Evolutionary conservation across 768 basidiomycete genomes (phyloP).

Genomic region (Mycena vitilis): DNA sequence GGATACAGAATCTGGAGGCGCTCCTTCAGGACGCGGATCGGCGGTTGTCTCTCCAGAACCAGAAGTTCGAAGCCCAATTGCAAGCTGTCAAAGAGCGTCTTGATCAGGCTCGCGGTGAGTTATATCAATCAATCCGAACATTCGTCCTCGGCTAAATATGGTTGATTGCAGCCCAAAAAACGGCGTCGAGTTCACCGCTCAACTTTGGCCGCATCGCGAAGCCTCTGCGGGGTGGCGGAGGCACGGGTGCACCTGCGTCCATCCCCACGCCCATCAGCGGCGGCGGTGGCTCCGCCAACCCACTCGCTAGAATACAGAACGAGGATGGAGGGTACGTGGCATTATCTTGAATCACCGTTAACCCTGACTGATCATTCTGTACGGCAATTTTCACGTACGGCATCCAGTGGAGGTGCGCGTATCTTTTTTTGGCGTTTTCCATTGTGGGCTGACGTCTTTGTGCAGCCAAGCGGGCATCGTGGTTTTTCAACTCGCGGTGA

Average conservation of each 20-base stretch:
- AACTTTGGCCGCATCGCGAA: conserved; percentile 97
- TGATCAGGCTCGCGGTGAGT: conserved; percentile 90
- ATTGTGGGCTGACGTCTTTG: conserved; percentile 36
- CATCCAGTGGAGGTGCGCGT: conserved; percentile 53
- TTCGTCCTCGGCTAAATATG: conserved; percentile 26
- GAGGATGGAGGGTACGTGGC: conserved; percentile 78
- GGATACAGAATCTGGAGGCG: conserved; percentile 96
- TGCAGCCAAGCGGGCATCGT: conserved; percentile 89
- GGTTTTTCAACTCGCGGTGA: conserved; percentile 92
- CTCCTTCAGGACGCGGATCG: conserved; percentile 95
- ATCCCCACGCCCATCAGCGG: conserved; percentile 55
- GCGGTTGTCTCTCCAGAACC: conserved; percentile 90
- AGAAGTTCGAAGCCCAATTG: conserved; percentile 94
- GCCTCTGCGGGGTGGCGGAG: conserved; percentile 94
- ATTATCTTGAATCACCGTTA: conserved; percentile 35
- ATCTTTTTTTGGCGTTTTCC: conserved; percentile 38
- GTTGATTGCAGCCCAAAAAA: conserved; percentile 75
- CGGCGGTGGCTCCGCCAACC: conserved; percentile 66
- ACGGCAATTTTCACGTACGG: conserved; percentile 16
- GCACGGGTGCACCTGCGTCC: conserved; percentile 57
- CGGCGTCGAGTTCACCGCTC: conserved; percentile 74
- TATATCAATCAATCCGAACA: conserved; percentile 25
- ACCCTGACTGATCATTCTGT: conserved; percentile 39
- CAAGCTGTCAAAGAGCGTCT: conserved; percentile 92
- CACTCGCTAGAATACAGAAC: conserved; percentile 80